Conservation (phyloP, 2,329 filamentous ascomycete genomes). For the Aspergillus floridensis region DNA sequence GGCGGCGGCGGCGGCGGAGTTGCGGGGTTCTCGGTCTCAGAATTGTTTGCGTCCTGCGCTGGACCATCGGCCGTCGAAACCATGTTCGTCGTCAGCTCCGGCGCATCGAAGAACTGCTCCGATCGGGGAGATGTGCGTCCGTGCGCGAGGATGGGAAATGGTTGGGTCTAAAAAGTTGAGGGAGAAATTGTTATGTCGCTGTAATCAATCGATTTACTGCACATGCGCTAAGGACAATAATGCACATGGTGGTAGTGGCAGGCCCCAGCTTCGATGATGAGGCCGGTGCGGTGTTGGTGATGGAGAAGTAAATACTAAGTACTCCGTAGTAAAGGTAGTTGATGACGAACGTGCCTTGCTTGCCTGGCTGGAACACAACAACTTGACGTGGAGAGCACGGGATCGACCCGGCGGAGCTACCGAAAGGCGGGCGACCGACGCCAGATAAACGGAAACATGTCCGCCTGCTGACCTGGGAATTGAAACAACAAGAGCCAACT, state of each 20-base stretch:
- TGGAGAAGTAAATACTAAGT: background rate
- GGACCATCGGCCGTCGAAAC: conserved; percentile 8
- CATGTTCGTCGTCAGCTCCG: conserved; percentile 10
- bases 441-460: conserved; percentile 8
- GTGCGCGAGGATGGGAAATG: background rate
- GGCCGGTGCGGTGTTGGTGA: background rate
- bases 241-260: background rate
- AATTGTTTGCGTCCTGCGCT: conserved; percentile 4
- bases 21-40: background rate
- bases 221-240: background rate
- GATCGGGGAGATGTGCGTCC: background rate
- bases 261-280: background rate
- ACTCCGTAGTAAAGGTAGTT: no score
- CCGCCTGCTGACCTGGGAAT: background rate
- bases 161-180: background rate
- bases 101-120: conserved; percentile 13
- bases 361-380: background rate
- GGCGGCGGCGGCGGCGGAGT: background rate
- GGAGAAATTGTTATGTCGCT: background rate
- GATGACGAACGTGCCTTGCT: background rate
- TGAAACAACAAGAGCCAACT: background rate
- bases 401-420: background rate
- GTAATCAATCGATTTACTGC: background rate
- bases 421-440: conserved; percentile 5
- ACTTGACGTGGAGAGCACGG: background rate